A percentile compares a stretch with the other conserved stretches of the same genome.
These are phyloP conservation scores for Syncephalastrum sp. DNA, from an alignment of 371 early-diverging fungal genomes.

Conservation along the genomic window DNA sequence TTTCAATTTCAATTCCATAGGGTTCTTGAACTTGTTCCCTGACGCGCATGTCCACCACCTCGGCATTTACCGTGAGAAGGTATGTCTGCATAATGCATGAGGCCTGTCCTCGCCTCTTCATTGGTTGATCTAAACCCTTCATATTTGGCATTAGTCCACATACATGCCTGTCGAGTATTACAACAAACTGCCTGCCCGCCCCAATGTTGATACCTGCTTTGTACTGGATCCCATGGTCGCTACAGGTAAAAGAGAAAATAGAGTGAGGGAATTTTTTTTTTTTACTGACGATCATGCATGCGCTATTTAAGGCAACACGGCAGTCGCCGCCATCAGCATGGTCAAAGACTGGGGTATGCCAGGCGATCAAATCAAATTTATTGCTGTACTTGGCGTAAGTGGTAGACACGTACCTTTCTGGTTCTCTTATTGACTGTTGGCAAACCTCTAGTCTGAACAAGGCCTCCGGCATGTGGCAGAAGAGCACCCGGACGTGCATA, in stretches of 20 bases:
- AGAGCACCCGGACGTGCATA: slow-evolving; percentile 75
- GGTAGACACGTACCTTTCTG: not conserved
- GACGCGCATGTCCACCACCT: slow-evolving; percentile 76
- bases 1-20: slow-evolving; percentile 21
- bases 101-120: not conserved
- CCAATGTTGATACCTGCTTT: slow-evolving; percentile 68
- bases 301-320: slow-evolving; percentile 58
- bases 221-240: slow-evolving; percentile 87
- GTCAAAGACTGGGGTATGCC: slow-evolving; percentile 79
- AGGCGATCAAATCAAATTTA: slow-evolving; percentile 66
- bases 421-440: not conserved
- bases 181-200: slow-evolving; percentile 79
- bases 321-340: slow-evolving; percentile 78
- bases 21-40: slow-evolving; percentile 69
- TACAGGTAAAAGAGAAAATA: slow-evolving; percentile 49
- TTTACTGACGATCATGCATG: slow-evolving; percentile 3
- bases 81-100: slow-evolving; percentile 13
- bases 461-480: slow-evolving; percentile 62
- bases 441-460: slow-evolving; percentile 31
- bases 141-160: slow-evolving; percentile 58
- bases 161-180: slow-evolving; percentile 85
- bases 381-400: slow-evolving; percentile 60
- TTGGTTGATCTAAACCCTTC: not conserved
- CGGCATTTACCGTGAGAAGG: slow-evolving; percentile 84
- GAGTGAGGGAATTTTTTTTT: not conserved